Percentiles rank a stretch among this genome's conserved stretches.
These are phyloP conservation scores for Colletotrichum sansevieriae DNA, from an alignment of 2,329 filamentous ascomycete genomes.

Conservation along the genomic window DNA sequence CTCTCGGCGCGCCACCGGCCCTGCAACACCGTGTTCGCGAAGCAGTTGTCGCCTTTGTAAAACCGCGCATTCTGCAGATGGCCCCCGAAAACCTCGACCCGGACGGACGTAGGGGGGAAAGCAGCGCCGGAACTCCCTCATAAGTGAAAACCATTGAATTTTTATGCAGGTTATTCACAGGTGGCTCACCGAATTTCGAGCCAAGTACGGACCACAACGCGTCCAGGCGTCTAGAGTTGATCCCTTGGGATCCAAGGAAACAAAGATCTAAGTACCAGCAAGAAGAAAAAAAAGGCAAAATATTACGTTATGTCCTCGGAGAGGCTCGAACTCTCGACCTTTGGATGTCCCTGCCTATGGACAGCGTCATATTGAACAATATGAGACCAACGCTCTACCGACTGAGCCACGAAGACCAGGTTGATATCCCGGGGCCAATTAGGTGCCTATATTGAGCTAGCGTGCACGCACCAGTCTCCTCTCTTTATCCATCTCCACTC, in stretches of 20 bases:
- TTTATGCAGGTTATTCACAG: too few relatives aligned
- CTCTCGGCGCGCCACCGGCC: too few relatives aligned
- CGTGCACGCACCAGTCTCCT: background rate
- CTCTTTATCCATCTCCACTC: background rate
- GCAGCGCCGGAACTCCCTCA: too few relatives aligned
- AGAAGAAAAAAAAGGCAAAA: background rate
- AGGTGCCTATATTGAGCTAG: background rate
- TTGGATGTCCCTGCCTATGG: conserved; percentile 23
- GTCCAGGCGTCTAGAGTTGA: too few relatives aligned
- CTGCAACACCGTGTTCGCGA: too few relatives aligned
- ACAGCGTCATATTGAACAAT: conserved; percentile 26
- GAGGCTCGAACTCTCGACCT: conserved; percentile 42
- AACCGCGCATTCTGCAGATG: too few relatives aligned
- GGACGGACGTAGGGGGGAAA: too few relatives aligned
- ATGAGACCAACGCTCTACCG: conserved; percentile 42
- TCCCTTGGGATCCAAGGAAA: background rate
- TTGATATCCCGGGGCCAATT: background rate
- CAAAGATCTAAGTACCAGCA: background rate
- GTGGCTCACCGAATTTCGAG: too few relatives aligned
- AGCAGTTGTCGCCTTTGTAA: too few relatives aligned
- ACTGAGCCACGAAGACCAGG: conserved; percentile 39
- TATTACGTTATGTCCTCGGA: conserved; percentile 24
- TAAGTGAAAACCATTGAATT: too few relatives aligned
- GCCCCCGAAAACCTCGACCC: too few relatives aligned
- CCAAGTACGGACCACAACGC: too few relatives aligned